These are phyloP conservation scores for Sporothrix brasiliensis DNA, from an alignment of 2,329 filamentous ascomycete species.

Conservation along the genomic window DNA sequence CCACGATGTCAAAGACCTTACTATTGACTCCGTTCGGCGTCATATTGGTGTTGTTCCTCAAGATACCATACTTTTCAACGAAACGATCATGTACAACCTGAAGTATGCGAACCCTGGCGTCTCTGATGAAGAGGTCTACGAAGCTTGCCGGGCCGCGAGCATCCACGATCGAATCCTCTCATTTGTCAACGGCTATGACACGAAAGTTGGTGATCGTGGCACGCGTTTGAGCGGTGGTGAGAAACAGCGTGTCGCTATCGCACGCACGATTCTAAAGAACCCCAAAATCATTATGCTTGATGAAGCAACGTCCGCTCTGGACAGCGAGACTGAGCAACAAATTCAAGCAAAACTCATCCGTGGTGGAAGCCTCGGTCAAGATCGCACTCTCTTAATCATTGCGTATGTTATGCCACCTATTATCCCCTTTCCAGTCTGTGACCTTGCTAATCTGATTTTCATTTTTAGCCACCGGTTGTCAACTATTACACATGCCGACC, in stretches of 20 bases:
- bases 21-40: conserved; percentile 87
- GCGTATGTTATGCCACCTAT: conserved; percentile 62
- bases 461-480: conserved; percentile 70
- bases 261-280: conserved; percentile 68
- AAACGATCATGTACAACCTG: conserved; percentile 59
- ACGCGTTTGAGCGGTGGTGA: conserved; percentile 62
- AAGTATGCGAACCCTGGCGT: conserved; percentile 55
- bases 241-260: conserved; percentile 62
- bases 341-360: conserved; percentile 71
- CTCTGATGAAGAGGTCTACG: conserved; percentile 53
- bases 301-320: conserved; percentile 71
- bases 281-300: conserved; percentile 71
- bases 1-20: conserved; percentile 79
- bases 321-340: conserved; percentile 61
- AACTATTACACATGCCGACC: conserved; percentile 45
- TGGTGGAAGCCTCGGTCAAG: conserved; percentile 66
- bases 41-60: conserved; percentile 97
- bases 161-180: conserved; percentile 59
- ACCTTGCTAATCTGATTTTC: conserved; percentile 2
- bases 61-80: conserved; percentile 74
- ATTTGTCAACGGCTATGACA: conserved; percentile 57
- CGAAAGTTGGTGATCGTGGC: conserved; percentile 57
- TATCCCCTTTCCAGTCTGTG: background rate
- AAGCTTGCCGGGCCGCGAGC: conserved; percentile 56
- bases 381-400: conserved; percentile 92